Evolutionary conservation across 148 eudicot species (phyloP), one percentile per base, ranked within the genome.

Genomic region (Amaranthus cruentus): DNA sequence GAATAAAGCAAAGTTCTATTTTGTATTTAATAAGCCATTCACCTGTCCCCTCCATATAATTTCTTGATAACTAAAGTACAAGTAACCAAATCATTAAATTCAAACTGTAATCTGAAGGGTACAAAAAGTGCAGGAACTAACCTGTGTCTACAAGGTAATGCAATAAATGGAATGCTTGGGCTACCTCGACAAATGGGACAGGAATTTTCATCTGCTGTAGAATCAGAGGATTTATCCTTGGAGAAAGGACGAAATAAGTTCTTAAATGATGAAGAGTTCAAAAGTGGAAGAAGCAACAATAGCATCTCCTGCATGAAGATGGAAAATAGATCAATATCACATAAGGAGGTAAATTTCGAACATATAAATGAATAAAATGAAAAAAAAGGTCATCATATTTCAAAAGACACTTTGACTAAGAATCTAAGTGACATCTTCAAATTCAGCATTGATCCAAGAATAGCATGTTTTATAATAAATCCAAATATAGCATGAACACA

Each of bases 91-190:
- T 15, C 43, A 60, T 42, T 4, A 65, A 47, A 72, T 54, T 10
- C 7, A 47, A 69, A 13, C 28, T 7, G 55, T 6, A 3, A 72
- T 3, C 52, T 52, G 15, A 47, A 44, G 48, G 57, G 51, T 4
- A 49, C 59, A 38, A 2, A 9, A 48, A 11, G 55, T 28, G 42
- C 49, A 73, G 73, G 7, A 55, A 73, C 57, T 42, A 71, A 93
- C 98, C 97, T 91, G 97, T 91, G 98, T 77, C 86, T 90, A 86
- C 98, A 91, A 60, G 98, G 98, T 67, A 95, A 86, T 67, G 96
- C 98, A 55, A 90, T 50, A 83, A 91, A 95, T 48, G 97, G 89
- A 84, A 85, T 83, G 52, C 90, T 88, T 60, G 98, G 97, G 78
- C 78, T 87, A 48, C 85, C 69, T 76, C 83, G 90, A 84, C 98